Evolutionary conservation across 495 filamentous ascomycete species (phyloP).

Genomic region (Acidiella bohemica): DNA sequence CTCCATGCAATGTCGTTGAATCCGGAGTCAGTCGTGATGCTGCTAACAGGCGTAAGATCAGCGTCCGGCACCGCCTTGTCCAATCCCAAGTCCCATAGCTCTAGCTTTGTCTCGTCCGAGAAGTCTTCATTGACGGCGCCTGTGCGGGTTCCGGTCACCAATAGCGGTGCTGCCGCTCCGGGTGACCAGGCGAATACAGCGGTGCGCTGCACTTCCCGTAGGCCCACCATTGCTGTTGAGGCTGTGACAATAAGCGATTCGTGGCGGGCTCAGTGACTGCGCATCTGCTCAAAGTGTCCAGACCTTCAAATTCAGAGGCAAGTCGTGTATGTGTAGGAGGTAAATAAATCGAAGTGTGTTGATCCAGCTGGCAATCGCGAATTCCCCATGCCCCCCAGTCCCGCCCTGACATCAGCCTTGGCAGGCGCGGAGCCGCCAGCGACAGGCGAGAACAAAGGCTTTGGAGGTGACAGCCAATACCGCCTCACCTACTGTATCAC

Average conservation of each 20-base stretch:
- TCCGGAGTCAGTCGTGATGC: conserved; percentile 76
- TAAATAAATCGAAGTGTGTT: too few relatives aligned
- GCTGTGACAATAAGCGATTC: conserved; percentile 4
- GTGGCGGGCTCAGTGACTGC: not conserved
- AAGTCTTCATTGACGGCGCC: conserved; percentile 95
- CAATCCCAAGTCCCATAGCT: conserved; percentile 87
- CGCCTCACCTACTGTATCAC: too few relatives aligned
- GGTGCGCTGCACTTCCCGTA: conserved; percentile 89
- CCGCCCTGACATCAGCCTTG: too few relatives aligned
- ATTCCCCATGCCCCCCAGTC: too few relatives aligned
- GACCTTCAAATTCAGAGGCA: too few relatives aligned
- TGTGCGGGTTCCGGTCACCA: conserved; percentile 90
- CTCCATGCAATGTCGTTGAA: conserved; percentile 98
- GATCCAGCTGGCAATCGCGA: too few relatives aligned
- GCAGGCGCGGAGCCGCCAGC: too few relatives aligned
- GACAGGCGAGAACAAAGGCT: too few relatives aligned
- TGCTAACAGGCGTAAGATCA: conserved; percentile 75
- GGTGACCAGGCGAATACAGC: conserved; percentile 96
- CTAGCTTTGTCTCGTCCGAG: conserved; percentile 89
- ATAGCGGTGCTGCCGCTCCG: conserved; percentile 54
- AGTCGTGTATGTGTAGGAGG: too few relatives aligned
- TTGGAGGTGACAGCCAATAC: too few relatives aligned
- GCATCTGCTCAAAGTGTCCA: too few relatives aligned
- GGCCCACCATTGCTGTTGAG: conserved; percentile 65
- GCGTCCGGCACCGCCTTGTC: conserved; percentile 57